Conservation (phyloP, 2,329 filamentous ascomycete genomes). For the Mycosphaerella sp. region DNA sequence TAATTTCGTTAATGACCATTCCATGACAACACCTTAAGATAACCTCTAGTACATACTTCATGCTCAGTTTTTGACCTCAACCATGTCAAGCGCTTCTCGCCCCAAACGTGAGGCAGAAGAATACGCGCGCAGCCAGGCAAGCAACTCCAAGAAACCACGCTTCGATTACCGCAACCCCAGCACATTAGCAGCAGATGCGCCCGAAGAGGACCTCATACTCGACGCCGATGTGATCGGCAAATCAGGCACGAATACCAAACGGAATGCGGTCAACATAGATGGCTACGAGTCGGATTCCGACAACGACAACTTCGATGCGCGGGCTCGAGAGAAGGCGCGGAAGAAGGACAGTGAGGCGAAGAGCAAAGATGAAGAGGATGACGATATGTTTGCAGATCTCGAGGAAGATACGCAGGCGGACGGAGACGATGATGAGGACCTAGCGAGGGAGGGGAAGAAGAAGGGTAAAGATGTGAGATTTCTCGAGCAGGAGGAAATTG, state of each 20-base stretch:
- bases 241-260: constrained; percentile 67
- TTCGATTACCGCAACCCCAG: constrained; percentile 96
- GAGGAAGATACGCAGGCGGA: constrained; percentile 48
- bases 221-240: constrained; percentile 89
- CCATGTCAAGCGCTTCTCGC: constrained; percentile 49
- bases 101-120: constrained; percentile 79
- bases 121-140: constrained; percentile 64
- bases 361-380: constrained; percentile 57
- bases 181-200: constrained; percentile 75
- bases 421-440: constrained; percentile 50
- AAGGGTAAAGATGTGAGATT: constrained; percentile 61
- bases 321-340: constrained; percentile 45
- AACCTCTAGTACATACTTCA: background rate
- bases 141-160: constrained; percentile 77
- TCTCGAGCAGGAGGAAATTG: constrained; percentile 59
- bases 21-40: background rate
- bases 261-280: constrained; percentile 91
- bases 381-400: constrained; percentile 77
- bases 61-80: background rate
- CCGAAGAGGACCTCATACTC: constrained; percentile 63
- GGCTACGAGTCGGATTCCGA: constrained; percentile 93
- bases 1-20: background rate
- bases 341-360: constrained; percentile 35
- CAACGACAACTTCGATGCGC: constrained; percentile 78
- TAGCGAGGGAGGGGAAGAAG: constrained; percentile 44